Conservation (phyloP, 768 basidiomycete genomes). For the Mycena belliarum region DNA sequence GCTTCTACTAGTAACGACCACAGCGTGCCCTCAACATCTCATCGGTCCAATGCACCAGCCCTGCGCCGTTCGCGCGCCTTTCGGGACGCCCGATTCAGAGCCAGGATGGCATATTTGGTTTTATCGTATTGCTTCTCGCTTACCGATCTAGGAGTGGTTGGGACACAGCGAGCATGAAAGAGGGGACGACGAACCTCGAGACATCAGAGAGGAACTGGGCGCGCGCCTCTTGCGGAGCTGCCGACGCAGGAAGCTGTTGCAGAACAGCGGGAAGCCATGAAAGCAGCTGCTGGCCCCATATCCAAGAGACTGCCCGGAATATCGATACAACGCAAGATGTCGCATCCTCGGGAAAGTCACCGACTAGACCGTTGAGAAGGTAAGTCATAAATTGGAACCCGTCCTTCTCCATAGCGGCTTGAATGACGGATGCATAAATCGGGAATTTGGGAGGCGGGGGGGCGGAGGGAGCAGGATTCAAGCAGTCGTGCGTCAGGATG, state of each 20-base stretch:
- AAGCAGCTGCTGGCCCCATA: slow-evolving; percentile 71
- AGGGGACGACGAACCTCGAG: slow-evolving; percentile 55
- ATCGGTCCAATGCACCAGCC: slow-evolving; percentile 39
- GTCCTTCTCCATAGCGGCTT: slow-evolving; percentile 62
- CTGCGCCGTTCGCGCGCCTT: slow-evolving; percentile 70
- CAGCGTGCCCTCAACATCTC: slow-evolving; percentile 12
- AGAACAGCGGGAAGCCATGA: slow-evolving; percentile 74
- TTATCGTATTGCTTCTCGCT: slow-evolving; percentile 70
- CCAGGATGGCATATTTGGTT: slow-evolving; percentile 76
- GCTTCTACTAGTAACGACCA: slow-evolving; percentile 15
- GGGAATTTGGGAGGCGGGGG: slow-evolving; percentile 60
- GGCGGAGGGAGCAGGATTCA: slow-evolving; percentile 41
- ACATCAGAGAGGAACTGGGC: slow-evolving; percentile 74
- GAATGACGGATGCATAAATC: slow-evolving; percentile 63
- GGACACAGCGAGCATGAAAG: slow-evolving; percentile 1
- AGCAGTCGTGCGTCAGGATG: slow-evolving; percentile 75
- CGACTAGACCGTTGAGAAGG: slow-evolving; percentile 76
- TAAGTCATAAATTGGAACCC: slow-evolving; percentile 71
- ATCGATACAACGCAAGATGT: slow-evolving; percentile 73
- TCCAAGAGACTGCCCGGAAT: slow-evolving; percentile 63
- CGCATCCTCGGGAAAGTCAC: slow-evolving; percentile 88
- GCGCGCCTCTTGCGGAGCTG: slow-evolving; percentile 66
- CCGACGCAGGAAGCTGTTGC: slow-evolving; percentile 63
- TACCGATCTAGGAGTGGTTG: slow-evolving; percentile 51
- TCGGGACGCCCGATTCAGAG: slow-evolving; percentile 70